A percentile compares a stretch with the other conserved stretches of the same genome.
These are phyloP conservation scores for Schoenoplectus triqueter DNA, from an alignment of 202 grass and related monocot species.

Conservation along the genomic window DNA sequence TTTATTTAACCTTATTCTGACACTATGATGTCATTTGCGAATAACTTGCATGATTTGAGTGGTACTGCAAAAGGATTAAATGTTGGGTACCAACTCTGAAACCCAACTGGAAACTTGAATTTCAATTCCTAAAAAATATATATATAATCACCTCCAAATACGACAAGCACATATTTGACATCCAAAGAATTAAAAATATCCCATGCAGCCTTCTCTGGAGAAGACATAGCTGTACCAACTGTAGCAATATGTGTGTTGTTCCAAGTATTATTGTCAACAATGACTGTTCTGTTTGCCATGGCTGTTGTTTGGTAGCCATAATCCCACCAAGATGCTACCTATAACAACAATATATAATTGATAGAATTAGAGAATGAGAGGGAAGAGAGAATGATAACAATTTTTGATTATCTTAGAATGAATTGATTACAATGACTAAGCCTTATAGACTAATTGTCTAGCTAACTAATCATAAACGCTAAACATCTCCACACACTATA, in stretches of 20 bases:
- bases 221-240: conserved; percentile 99
- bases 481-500: no score
- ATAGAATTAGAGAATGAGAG: no score
- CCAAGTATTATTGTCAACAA: conserved; percentile 99
- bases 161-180: conserved; percentile 99
- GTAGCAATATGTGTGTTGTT: conserved; percentile 99
- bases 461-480: no score
- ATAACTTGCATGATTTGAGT: conserved; percentile 1
- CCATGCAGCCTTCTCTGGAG: conserved; percentile 97
- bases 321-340: conserved; percentile 99
- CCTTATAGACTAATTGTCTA: no score
- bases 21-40: background rate
- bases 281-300: conserved; percentile 98
- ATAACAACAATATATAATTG: conserved; percentile 21
- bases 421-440: no score
- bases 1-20: background rate
- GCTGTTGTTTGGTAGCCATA: conserved; percentile 99
- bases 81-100: background rate
- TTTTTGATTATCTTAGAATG: no score
- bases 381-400: no score
- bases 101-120: background rate
- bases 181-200: conserved; percentile 97
- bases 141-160: conserved; percentile 78
- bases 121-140: background rate
- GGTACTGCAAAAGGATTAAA: background rate